These are phyloP conservation scores for Marasmius oreades DNA, from an alignment of 1,284 basidiomycete species.

Conservation along the genomic window DNA sequence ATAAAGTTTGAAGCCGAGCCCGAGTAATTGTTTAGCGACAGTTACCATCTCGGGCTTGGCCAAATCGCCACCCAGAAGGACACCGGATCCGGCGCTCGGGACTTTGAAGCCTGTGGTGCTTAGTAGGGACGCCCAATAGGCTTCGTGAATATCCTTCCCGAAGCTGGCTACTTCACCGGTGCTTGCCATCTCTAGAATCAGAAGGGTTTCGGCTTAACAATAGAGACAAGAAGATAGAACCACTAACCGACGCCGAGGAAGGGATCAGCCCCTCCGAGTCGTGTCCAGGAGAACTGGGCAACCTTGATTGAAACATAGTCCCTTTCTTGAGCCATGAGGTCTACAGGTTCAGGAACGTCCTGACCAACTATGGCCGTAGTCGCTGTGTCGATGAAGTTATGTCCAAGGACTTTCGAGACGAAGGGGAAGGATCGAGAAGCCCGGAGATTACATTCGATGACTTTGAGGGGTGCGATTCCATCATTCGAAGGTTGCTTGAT, in stretches of 20 bases:
- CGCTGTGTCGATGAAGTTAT: slow-evolving; percentile 96
- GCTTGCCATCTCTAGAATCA: slow-evolving; percentile 86
- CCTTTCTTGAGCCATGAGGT: slow-evolving; percentile 87
- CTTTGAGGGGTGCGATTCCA: slow-evolving; percentile 79
- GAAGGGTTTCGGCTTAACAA: neutral
- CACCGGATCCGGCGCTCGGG: slow-evolving; percentile 76
- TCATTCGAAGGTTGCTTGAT: slow-evolving; percentile 79
- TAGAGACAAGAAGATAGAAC: neutral
- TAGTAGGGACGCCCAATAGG: slow-evolving; percentile 91
- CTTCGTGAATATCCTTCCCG: slow-evolving; percentile 92
- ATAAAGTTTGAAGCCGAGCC: slow-evolving; percentile 90
- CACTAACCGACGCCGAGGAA: slow-evolving; percentile 92
- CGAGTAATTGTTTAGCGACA: slow-evolving; percentile 74
- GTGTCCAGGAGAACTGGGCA: slow-evolving; percentile 98
- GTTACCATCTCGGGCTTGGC: slow-evolving; percentile 77
- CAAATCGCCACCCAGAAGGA: slow-evolving; percentile 86
- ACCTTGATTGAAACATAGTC: slow-evolving; percentile 98
- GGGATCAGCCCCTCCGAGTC: slow-evolving; percentile 91
- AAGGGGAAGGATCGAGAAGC: slow-evolving; percentile 99
- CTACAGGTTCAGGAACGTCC: slow-evolving; percentile 90
- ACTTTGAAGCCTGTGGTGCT: slow-evolving; percentile 92
- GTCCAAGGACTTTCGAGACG: slow-evolving; percentile 96
- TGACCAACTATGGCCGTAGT: slow-evolving; percentile 89
- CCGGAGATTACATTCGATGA: slow-evolving; percentile 98
- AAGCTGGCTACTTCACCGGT: slow-evolving; percentile 99